Conservation (phyloP, 176 grass and related monocot genomes). For the Musa acuminata region DNA sequence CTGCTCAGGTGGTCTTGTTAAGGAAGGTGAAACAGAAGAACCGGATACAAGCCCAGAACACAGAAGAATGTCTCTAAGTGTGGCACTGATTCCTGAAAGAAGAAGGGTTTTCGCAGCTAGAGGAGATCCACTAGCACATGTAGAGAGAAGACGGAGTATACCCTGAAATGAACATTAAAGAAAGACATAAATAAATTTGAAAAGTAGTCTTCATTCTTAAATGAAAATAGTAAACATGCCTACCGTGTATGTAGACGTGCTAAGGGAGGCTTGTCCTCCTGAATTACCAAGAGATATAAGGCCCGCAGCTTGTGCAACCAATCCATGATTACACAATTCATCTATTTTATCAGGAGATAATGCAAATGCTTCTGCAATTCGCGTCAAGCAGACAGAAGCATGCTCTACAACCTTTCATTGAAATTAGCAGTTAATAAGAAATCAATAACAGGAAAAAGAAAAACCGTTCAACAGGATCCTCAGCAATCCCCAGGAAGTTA, state of each 20-base stretch:
- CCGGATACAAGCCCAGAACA: constrained; percentile 61
- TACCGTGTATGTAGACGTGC: constrained; percentile 84
- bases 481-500: no score
- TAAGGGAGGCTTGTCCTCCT: constrained; percentile 63
- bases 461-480: no score
- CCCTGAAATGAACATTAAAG: constrained; percentile 37
- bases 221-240: background rate
- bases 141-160: constrained; percentile 65
- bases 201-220: background rate
- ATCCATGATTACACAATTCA: constrained; percentile 77
- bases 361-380: constrained; percentile 72
- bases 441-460: background rate
- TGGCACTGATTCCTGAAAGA: constrained; percentile 70
- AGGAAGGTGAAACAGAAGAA: constrained; percentile 46
- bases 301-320: constrained; percentile 68
- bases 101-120: constrained; percentile 82
- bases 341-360: constrained; percentile 63
- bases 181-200: background rate
- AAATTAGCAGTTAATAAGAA: background rate
- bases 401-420: constrained; percentile 58
- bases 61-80: constrained; percentile 77
- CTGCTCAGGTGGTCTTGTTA: constrained; percentile 77
- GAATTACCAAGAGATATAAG: constrained; percentile 65
- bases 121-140: constrained; percentile 61
- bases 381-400: constrained; percentile 76